Conservation (phyloP, 2,329 filamentous ascomycete species). For the Catunica adiposa region DNA sequence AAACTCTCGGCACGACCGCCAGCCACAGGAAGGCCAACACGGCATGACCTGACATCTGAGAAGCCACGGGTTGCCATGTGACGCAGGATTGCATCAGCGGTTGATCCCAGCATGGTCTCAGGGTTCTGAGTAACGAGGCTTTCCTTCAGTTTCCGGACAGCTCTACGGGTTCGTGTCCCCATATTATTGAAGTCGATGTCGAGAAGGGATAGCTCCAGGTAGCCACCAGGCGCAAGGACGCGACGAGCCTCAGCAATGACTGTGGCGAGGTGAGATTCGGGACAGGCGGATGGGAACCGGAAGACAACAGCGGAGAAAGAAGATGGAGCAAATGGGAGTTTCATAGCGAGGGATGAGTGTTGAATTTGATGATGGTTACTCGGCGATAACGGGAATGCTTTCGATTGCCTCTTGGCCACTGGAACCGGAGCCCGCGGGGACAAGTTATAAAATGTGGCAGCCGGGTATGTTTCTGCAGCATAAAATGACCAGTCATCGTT, state of each 20-base stretch:
- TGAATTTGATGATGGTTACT: slow-evolving; percentile 62
- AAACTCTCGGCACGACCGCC: slow-evolving; percentile 20
- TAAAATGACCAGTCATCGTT: slow-evolving; percentile 83
- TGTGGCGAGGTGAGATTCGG: slow-evolving; percentile 52
- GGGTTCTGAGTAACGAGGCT: slow-evolving; percentile 45
- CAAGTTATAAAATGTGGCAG: slow-evolving; percentile 61
- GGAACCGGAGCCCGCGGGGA: slow-evolving; percentile 40
- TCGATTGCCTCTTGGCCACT: slow-evolving; percentile 26
- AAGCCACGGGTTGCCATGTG: slow-evolving; percentile 55
- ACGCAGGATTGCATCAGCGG: slow-evolving; percentile 45
- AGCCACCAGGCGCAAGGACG: slow-evolving; percentile 61
- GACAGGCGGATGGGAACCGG: slow-evolving; percentile 55
- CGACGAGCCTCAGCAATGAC: slow-evolving; percentile 60
- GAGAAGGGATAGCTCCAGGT: slow-evolving; percentile 61
- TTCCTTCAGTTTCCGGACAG: slow-evolving; percentile 56
- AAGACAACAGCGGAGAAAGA: slow-evolving; percentile 64
- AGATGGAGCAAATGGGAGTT: slow-evolving; percentile 59
- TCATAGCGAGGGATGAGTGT: slow-evolving; percentile 42
- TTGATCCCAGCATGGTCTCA: slow-evolving; percentile 42
- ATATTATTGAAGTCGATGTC: slow-evolving; percentile 72
- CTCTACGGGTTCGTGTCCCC: slow-evolving; percentile 52
- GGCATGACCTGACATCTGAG: slow-evolving; percentile 54
- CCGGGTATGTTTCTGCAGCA: slow-evolving; percentile 62
- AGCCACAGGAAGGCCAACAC: slow-evolving; percentile 56
- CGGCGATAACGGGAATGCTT: slow-evolving; percentile 38